Base-by-base conservation (phyloP, 768 basidiomycete species). In the Baorangia bicolor region DNA sequence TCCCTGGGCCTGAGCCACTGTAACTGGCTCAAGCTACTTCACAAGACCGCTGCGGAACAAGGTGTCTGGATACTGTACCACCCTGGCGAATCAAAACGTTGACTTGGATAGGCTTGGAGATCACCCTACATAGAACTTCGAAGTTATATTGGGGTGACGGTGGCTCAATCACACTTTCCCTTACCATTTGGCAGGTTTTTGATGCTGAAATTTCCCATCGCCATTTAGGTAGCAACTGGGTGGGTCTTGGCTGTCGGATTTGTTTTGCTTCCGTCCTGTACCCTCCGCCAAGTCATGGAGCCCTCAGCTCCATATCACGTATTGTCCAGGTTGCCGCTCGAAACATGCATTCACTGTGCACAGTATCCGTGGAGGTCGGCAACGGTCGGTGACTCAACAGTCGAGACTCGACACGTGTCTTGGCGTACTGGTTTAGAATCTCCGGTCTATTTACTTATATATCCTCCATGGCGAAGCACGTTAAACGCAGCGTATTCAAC, bases 381-480 rank as follows among this genome's bases (percentile, higher is more conserved):
- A n/a, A 18, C 35, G 4, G 20, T 25, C 23, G 8, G 4, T 20
- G 28, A 56, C 54, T 56, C 33, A 6, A 43, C 23, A 21, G 2
- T 55, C 35, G 18, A 57, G 30, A 12, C 20, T 55, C 35, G 18
- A 57, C 35, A 12, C 20, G n/a, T 10, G 5, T 51, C 61, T 60
- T 53, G 62, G 62, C 63, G 51, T 35, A 64, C 58, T 28, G 62
- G 43, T 53, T 53, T 49, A n/a, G n/a, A n/a, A n/a, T 25, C 16
- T 20, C 16, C 13, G 7, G 3, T 23, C 25, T 27, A 18, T 28
- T 12, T 25, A 35, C 49, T 43, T 54, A 57, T 64, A 56, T 45
- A 51, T 42, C 25, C 8, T 33, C 16, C 20, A 35, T 34, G 27
- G 12, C 37, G 2, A 35, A 42, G 33, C 47, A 30, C 21, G 13